Evolutionary conservation across 352 stramenopile species (phyloP).

Genomic region (Salisapilia sapeloensis): DNA sequence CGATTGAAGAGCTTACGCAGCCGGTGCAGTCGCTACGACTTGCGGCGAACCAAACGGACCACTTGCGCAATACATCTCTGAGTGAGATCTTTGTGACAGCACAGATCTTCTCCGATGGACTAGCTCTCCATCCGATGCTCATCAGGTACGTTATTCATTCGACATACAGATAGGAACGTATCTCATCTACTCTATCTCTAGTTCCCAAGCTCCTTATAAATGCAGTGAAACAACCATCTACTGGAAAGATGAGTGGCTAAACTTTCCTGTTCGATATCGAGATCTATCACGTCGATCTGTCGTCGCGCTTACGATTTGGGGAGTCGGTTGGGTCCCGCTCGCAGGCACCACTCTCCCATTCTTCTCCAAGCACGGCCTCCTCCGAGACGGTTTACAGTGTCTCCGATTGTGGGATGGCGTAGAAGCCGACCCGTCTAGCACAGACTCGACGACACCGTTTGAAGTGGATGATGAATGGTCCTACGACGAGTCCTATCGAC

Average conservation of each 20-base stretch:
- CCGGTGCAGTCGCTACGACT: too few species aligned
- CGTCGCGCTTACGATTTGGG: conserved; percentile 74
- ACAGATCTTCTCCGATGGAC: conserved; percentile 75
- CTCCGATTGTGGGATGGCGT: conserved; percentile 60
- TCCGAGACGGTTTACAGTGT: conserved; percentile 79
- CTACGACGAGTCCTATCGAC: conserved; percentile 54
- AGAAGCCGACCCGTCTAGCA: conserved; percentile 54
- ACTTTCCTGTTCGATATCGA: conserved; percentile 69
- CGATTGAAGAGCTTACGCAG: conserved; percentile 31
- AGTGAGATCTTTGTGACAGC: conserved; percentile 80
- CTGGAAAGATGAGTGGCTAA: conserved; percentile 82
- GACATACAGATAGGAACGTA: conserved; percentile 1
- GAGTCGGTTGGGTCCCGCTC: conserved; percentile 61
- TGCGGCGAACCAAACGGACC: conserved; percentile 31
- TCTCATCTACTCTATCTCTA: conserved; percentile 3
- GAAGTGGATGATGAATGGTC: conserved; percentile 64
- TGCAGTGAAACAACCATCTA: conserved; percentile 77
- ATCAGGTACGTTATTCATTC: conserved; percentile 38
- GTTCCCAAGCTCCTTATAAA: conserved; percentile 70
- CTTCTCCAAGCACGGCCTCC: conserved; percentile 73
- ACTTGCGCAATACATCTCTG: conserved; percentile 65
- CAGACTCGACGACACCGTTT: conserved; percentile 36
- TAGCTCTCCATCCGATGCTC: conserved; percentile 67
- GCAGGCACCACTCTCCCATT: conserved; percentile 75
- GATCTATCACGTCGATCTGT: conserved; percentile 76